Evolutionary conservation across 306 rosid species (phyloP).

Genomic region (Vigna hirtella): DNA sequence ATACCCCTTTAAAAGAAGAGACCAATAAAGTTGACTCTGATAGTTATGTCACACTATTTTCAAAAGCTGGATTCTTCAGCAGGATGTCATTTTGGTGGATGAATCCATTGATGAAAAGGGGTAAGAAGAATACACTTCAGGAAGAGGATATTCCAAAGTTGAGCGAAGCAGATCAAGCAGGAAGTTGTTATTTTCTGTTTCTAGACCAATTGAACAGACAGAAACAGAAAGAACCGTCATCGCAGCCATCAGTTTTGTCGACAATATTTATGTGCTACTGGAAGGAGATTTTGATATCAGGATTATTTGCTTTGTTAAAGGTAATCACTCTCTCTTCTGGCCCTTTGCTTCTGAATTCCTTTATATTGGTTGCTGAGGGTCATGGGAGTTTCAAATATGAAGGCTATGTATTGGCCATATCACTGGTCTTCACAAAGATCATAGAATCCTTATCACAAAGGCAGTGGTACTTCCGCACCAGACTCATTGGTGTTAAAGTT

Average conservation of each 20-base stretch:
- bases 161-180: slow-evolving; percentile 3
- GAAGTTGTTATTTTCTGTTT: slow-evolving; percentile 6
- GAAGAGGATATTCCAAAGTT: slow-evolving; percentile 1
- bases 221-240: slow-evolving; percentile 11
- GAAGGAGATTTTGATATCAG: slow-evolving; percentile 4
- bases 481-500: slow-evolving; percentile 2
- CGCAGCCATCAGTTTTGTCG: not conserved
- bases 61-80: not conserved
- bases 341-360: slow-evolving; percentile 13
- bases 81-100: slow-evolving; percentile 19
- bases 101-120: slow-evolving; percentile 15
- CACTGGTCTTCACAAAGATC: not conserved
- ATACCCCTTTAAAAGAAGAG: slow-evolving; percentile 10
- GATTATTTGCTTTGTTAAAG: slow-evolving; percentile 3
- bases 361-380: slow-evolving; percentile 12
- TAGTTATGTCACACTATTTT: not conserved
- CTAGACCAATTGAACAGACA: not conserved
- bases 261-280: slow-evolving; percentile 5
- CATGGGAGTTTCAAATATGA: slow-evolving; percentile 7
- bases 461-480: slow-evolving; percentile 5
- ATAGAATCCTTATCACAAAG: slow-evolving; percentile 11
- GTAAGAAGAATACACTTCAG: not conserved
- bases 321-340: not conserved
- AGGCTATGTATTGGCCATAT: not conserved
- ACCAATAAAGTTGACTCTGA: not conserved